Conservation (phyloP, 768 basidiomycete genomes). For the Flagelloscypha sp. region DNA sequence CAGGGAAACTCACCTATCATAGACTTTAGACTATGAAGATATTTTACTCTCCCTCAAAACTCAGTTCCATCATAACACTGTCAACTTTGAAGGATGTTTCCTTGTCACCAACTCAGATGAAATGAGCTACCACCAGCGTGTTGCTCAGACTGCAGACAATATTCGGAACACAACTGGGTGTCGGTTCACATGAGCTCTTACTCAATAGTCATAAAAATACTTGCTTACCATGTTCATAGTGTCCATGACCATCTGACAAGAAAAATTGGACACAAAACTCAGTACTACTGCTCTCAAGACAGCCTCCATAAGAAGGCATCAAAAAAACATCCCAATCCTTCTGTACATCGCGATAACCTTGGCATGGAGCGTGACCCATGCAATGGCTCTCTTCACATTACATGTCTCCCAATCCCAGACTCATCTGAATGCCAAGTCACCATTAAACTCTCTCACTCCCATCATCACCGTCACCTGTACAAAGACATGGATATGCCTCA, state of each 20-base stretch:
- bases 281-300: constrained; percentile 23
- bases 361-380: constrained; percentile 21
- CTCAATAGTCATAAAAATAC: not conserved
- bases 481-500: constrained; percentile 17
- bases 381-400: constrained; percentile 11
- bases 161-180: constrained; percentile 18
- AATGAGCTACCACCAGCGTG: no score
- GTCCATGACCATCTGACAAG: constrained; percentile 14
- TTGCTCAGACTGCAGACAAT: constrained; percentile 13
- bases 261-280: constrained; percentile 14
- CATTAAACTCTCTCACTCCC: constrained; percentile 3
- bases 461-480: constrained; percentile 10
- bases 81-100: no score
- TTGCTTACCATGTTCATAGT: constrained; percentile 8
- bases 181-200: constrained; percentile 17
- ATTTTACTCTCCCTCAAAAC: no score
- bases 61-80: no score
- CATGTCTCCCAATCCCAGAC: constrained; percentile 8
- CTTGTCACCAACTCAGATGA: no score
- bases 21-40: no score
- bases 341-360: constrained; percentile 16
- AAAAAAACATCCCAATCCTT: constrained; percentile 11
- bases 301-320: constrained; percentile 12
- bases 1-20: no score
- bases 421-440: constrained; percentile 6